These are phyloP conservation scores for Nitzschia sp. DNA, from an alignment of 108 stramenopile genomes.

Conservation along the genomic window DNA sequence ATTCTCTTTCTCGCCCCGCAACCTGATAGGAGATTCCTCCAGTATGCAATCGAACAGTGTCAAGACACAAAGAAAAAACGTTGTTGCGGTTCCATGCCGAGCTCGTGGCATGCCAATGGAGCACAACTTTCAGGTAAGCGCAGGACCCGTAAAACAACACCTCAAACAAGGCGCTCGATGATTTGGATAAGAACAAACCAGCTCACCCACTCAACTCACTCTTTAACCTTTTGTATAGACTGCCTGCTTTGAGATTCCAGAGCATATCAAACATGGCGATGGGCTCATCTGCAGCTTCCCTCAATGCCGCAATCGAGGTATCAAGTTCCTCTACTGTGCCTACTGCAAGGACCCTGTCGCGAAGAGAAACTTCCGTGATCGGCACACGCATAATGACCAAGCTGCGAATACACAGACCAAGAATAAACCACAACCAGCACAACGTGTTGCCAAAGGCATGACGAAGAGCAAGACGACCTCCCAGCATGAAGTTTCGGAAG, in stretches of 20 bases:
- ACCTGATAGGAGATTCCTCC: background rate
- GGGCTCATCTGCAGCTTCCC: constrained; percentile 57
- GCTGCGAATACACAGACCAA: background rate
- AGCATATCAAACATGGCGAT: constrained; percentile 56
- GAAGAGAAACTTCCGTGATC: constrained; percentile 65
- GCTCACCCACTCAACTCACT: background rate
- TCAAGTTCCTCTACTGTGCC: constrained; percentile 64
- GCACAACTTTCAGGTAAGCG: constrained; percentile 58
- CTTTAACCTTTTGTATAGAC: constrained; percentile 24
- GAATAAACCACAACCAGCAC: too few relatives aligned
- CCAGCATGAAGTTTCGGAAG: background rate
- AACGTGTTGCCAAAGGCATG: too few relatives aligned
- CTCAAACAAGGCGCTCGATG: background rate
- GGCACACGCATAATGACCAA: constrained; percentile 49
- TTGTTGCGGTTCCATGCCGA: constrained; percentile 59
- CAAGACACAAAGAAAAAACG: background rate
- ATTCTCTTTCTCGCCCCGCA: background rate
- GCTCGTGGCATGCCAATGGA: constrained; percentile 81
- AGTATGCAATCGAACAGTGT: background rate
- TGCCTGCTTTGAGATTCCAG: constrained; percentile 57
- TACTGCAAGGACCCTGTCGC: constrained; percentile 69
- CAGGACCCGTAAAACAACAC: background rate
- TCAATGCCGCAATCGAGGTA: constrained; percentile 49
- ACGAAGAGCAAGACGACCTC: constrained; percentile 5
- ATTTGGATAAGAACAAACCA: too few relatives aligned